Evolutionary conservation across 805 yeast species (phyloP).

Genomic region (Zygoascus bituminiphila): DNA sequence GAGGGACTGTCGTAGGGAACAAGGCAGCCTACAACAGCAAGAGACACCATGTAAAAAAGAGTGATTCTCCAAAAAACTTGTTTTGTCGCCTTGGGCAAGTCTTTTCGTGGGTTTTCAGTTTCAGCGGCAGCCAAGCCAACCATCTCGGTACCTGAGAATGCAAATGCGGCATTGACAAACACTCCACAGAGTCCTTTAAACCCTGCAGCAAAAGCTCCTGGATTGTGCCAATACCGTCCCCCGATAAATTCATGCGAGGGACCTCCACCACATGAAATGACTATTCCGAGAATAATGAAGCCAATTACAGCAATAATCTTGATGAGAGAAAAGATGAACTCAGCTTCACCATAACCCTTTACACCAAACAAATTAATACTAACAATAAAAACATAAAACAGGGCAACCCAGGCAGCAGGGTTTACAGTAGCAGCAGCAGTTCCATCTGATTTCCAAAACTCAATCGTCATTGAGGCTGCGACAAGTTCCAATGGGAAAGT

Average conservation of each 20-base stretch:
- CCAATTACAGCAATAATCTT: constrained; percentile 56
- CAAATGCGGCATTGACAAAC: constrained; percentile 63
- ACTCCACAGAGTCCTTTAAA: constrained; percentile 62
- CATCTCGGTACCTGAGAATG: constrained; percentile 65
- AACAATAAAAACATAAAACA: constrained; percentile 45
- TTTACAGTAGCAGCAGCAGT: constrained; percentile 58
- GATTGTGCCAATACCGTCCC: constrained; percentile 48
- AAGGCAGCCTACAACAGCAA: constrained; percentile 49
- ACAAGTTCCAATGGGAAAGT: constrained; percentile 59
- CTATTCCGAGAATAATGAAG: constrained; percentile 52
- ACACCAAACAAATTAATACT: constrained; percentile 50
- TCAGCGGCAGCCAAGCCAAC: constrained; percentile 68
- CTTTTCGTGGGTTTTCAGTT: constrained; percentile 52
- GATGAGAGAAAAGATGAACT: constrained; percentile 48
- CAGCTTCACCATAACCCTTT: constrained; percentile 63
- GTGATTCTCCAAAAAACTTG: constrained; percentile 74
- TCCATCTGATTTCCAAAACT: constrained; percentile 50
- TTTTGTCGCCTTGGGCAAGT: constrained; percentile 63
- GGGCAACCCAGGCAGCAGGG: constrained; percentile 49
- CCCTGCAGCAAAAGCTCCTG: constrained; percentile 65
- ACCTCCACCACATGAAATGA: constrained; percentile 45
- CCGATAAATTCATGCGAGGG: constrained; percentile 49
- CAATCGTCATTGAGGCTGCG: constrained; percentile 50
- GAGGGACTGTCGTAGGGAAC: constrained; percentile 52
- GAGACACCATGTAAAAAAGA: constrained; percentile 52